A percentile compares a stretch with the other conserved stretches of the same genome.
These are phyloP conservation scores for Monosporozyma solicola DNA, from an alignment of 805 yeast species.

Conservation along the genomic window DNA sequence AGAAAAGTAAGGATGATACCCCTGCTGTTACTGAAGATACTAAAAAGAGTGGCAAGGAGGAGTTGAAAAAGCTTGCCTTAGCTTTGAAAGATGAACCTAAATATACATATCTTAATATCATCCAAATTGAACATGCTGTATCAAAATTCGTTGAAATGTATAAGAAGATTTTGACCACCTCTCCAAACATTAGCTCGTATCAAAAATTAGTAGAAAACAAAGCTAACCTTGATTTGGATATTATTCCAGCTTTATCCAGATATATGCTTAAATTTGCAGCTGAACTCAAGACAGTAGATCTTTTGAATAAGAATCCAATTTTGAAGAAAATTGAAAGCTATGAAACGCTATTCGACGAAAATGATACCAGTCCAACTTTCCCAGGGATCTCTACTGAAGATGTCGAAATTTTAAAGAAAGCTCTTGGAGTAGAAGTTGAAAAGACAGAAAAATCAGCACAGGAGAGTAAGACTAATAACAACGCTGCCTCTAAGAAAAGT, in stretches of 20 bases:
- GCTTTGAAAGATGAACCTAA: neutral
- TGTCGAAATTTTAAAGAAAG: slow-evolving; percentile 4
- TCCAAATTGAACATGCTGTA: slow-evolving; percentile 46
- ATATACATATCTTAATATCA: slow-evolving; percentile 17
- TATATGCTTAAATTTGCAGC: slow-evolving; percentile 53
- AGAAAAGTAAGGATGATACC: neutral
- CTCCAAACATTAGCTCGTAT: slow-evolving; percentile 45
- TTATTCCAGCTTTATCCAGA: slow-evolving; percentile 42
- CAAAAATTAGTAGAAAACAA: slow-evolving; percentile 27
- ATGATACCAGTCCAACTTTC: slow-evolving; percentile 13
- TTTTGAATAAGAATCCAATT: slow-evolving; percentile 39
- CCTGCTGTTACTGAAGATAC: neutral
- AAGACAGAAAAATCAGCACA: slow-evolving; percentile 4
- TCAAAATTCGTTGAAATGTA: slow-evolving; percentile 44
- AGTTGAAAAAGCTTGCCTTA: neutral
- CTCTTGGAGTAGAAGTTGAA: slow-evolving; percentile 5
- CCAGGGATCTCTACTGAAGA: slow-evolving; percentile 13
- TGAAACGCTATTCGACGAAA: slow-evolving; percentile 19
- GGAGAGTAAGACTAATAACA: slow-evolving; percentile 22
- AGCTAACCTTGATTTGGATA: slow-evolving; percentile 30
- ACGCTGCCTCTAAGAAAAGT: neutral
- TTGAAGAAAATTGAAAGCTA: slow-evolving; percentile 47
- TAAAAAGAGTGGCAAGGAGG: neutral
- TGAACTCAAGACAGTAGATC: slow-evolving; percentile 45
- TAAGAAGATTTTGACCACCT: slow-evolving; percentile 40